A percentile compares a stretch with the other conserved stretches of the same genome.
These are phyloP conservation scores for Ophiocordyceps polyrhachis-furcata DNA, from an alignment of 2,329 filamentous ascomycete species.

Conservation along the genomic window DNA sequence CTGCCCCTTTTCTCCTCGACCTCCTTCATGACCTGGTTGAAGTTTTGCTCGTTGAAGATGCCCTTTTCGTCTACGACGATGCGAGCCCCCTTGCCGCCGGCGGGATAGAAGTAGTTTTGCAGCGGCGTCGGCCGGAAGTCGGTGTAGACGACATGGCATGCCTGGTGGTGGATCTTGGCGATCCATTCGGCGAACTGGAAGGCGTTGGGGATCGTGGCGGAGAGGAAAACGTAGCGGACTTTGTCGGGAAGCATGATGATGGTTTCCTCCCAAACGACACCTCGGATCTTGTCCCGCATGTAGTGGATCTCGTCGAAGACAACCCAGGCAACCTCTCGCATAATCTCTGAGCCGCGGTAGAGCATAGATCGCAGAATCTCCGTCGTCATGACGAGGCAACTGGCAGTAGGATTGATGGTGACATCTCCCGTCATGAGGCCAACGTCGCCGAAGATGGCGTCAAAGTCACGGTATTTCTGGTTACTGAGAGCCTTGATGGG, in stretches of 20 bases:
- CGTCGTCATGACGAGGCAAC: constrained; percentile 96
- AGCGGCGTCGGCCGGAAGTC: constrained; percentile 93
- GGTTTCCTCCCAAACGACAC: constrained; percentile 98
- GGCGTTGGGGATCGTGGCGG: constrained; percentile 93
- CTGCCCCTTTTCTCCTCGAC: constrained; percentile 78
- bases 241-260: constrained; percentile 97
- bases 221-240: constrained; percentile 95
- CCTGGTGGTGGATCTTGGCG: constrained; percentile 90
- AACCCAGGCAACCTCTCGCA: constrained; percentile 98
- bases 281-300: constrained; percentile 81
- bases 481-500: constrained; percentile 98
- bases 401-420: constrained; percentile 96
- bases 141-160: constrained; percentile 97
- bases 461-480: constrained; percentile 95
- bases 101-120: constrained; percentile 95
- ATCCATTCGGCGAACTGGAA: constrained; percentile 99
- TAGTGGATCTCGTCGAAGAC: constrained; percentile 98
- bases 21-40: constrained; percentile 83
- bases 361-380: constrained; percentile 98
- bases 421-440: constrained; percentile 98
- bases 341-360: constrained; percentile 95
- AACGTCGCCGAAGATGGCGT: constrained; percentile 87
- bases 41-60: constrained; percentile 90
- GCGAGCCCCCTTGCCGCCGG: constrained; percentile 81
- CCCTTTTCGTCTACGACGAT: constrained; percentile 94